Base-by-base conservation (phyloP, 805 yeast genomes). In the Zygoascus bituminiphila region DNA sequence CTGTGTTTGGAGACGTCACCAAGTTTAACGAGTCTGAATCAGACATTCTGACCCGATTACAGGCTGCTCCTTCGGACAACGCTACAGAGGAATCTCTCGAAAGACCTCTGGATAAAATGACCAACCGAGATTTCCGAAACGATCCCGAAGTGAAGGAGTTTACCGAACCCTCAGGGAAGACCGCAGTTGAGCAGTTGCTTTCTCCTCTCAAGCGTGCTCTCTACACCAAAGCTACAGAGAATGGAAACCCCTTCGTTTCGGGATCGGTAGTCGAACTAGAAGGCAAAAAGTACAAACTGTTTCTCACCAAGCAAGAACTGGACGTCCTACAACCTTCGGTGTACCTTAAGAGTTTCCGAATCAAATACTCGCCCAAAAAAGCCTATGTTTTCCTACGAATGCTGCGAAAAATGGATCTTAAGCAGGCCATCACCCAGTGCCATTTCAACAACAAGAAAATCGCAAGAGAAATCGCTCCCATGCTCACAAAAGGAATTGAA, bases 341-440 rank as follows among this genome's bases (percentile, higher is more conserved):
- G n/a, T 88, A 80, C 66, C 67, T 85, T 49, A 76, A 83, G 63
- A 84, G 95, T 9, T 82, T 74, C 71, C 77, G 98, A 66, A 75
- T 89, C 57, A 87, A 87, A 64, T 77, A 89, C n/a, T 82, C 95
- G 5, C 77, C 83, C 72, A 91, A 91, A 68, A 91, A 91, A 68
- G 87, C 93, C 41, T 87, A 87, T 9, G 71, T 80, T 36, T 84
- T 88, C 44, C 72, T 86, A 55, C 75, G 97, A 56, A 78, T 88
- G 60, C 76, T 89, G 50, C 76, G 86, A 49, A 82, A 82, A 29
- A 68, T 84, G 66, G 75, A 79, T 46, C 79, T 86, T 31, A 77
- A 80, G 57, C 78, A 77, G 39, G 98, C 97, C 46, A 84, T 91
- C 57, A 87, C 91, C 37, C 97, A 89, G 69, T 81, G 89, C 57